These are phyloP conservation scores for Candida schatavii DNA, from an alignment of 805 yeast genomes.

Conservation along the genomic window DNA sequence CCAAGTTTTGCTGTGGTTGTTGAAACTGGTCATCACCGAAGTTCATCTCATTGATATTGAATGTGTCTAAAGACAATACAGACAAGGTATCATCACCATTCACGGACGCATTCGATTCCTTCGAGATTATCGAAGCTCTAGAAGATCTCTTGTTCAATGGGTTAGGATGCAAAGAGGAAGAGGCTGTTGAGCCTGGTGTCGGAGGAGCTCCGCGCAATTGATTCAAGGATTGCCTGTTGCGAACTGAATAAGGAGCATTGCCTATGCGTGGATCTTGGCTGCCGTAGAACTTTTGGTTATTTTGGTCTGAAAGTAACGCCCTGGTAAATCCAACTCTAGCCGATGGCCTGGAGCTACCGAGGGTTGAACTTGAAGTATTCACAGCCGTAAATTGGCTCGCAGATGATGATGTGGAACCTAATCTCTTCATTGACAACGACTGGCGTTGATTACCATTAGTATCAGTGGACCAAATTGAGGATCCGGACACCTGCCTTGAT, in stretches of 20 bases:
- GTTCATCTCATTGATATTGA: constrained; percentile 15
- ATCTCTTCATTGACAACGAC: constrained; percentile 30
- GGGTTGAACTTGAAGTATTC: constrained; percentile 10
- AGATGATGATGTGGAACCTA: constrained; percentile 27
- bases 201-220: constrained; percentile 15
- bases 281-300: constrained; percentile 20
- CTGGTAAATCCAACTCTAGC: constrained; percentile 39
- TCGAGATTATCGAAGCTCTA: constrained; percentile 31
- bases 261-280: constrained; percentile 8
- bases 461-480: constrained; percentile 39
- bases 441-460: constrained; percentile 16
- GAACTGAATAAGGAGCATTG: constrained; percentile 12
- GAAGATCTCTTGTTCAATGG: constrained; percentile 30
- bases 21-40: constrained; percentile 10
- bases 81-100: constrained; percentile 29
- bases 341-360: constrained; percentile 6
- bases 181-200: constrained; percentile 10
- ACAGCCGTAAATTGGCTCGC: constrained; percentile 22
- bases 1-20: constrained; percentile 22
- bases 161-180: constrained; percentile 4
- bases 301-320: constrained; percentile 33
- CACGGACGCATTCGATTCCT: constrained; percentile 22
- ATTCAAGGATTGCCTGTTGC: constrained; percentile 27
- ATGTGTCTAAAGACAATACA: constrained; percentile 36
- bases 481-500: constrained; percentile 25